phyloP scores from a whole-genome alignment of 805 yeast genomes.

The Lipomyces mesembrius region DNA sequence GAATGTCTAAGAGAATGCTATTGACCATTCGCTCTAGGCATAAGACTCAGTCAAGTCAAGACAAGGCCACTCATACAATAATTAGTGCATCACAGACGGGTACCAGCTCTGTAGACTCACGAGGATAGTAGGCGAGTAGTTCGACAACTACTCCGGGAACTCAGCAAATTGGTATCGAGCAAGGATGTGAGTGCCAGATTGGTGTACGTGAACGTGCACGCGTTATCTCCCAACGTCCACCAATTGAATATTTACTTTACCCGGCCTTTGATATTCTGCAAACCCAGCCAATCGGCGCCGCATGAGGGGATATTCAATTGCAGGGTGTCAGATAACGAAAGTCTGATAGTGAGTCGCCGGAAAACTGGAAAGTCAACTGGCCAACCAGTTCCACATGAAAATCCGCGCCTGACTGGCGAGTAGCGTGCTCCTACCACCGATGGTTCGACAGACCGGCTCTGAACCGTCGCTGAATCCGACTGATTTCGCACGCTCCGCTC shows the following conservation, averaged over 20 bases:
- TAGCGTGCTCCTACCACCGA: not conserved
- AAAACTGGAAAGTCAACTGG: not conserved
- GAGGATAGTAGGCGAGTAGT: not conserved
- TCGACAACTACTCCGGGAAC: not conserved
- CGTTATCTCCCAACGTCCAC: not conserved
- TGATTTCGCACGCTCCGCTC: not conserved
- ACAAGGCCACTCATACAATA: not conserved
- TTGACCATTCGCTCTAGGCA: not conserved
- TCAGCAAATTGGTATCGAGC: not conserved
- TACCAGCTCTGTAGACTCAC: not conserved
- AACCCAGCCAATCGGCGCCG: not conserved
- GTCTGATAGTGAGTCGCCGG: constrained; percentile 1
- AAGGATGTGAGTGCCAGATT: not conserved
- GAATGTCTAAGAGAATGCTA: not conserved
- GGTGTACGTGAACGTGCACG: not conserved
- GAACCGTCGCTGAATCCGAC: not conserved
- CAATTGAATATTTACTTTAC: not conserved
- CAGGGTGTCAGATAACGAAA: not conserved
- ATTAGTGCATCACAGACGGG: not conserved
- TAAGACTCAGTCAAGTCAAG: not conserved
- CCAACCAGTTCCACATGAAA: not conserved
- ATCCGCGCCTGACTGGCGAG: not conserved
- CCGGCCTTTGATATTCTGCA: not conserved
- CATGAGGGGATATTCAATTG: constrained; percentile 11
- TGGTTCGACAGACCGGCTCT: not conserved